Base-by-base conservation (phyloP, 768 basidiomycete genomes). In the Lentinula aciculospora region DNA sequence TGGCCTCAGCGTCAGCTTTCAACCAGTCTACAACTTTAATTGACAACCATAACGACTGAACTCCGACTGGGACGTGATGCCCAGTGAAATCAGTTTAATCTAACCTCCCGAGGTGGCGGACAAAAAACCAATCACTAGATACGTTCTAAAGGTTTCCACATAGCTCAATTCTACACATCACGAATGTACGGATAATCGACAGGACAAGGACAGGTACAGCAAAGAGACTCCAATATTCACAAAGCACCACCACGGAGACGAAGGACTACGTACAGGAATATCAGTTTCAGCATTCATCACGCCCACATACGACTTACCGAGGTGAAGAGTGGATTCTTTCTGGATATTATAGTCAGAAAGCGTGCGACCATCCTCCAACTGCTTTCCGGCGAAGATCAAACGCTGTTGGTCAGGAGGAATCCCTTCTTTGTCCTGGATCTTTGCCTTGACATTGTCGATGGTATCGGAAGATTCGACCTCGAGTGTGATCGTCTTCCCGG, bases 311-410 rank as follows among this genome's bases (percentile, higher is more conserved):
- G 36, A 66, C 74, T 47, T 65, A 75, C 75, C 75, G 57, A 71
- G 71, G 53, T 87, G 46, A 47, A 47, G 46, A 3, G 46, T 47
- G 27, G 46, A 47, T 72, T 86, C 85, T 68, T 86, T 85, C 74
- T 83, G 84, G 44, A 85, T 85, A 65, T 85, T 84, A 65, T 85
- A 85, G 60, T 86, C 84, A 0, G 84, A 82, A 10, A 92, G 78
- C 0, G 91, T 93, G 47, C 90, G 85, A 4, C 91, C 92, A 59
- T 94, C 92, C 67, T 94, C 90, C 21, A 92, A 74, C 68, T 92
- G 90, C 77, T 93, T 92, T 39, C 92, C 91, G 53, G 90, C 91
- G 64, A 92, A 93, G 72, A 85, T 89, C 25, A 47, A 19, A 15
- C 46, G 46, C 28, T 47, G 46, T 19, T 47, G 46, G 46, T 47